Evolutionary conservation across 2,329 filamentous ascomycete species (phyloP), one percentile per base, ranked within the genome.

Genomic region (Alternaria panax): DNA sequence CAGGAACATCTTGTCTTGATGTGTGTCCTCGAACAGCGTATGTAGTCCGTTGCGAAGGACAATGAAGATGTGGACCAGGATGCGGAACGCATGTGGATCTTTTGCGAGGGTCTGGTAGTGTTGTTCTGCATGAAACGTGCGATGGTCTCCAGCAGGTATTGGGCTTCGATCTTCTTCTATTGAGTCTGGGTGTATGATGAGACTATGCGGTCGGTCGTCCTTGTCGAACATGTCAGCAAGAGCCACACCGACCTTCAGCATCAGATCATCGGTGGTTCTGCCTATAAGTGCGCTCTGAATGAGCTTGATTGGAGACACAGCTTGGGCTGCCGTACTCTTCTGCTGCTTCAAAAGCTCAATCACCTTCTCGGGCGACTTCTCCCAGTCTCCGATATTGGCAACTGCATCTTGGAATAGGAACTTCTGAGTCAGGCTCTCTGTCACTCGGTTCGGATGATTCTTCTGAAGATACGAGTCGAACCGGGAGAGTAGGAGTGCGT

Each of bases 401-500:
- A 89, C 80, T 16, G 87, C 86, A 68, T 92, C 88, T 67, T 90
- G 90, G 2, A 85, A 82, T 4, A 85, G 81, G 60, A 91, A 88
- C 3, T 85, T 84, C 34, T 87, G 85, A 6, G 84, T 82, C 47
- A 88, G 74, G n/a, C 79, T 79, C 27, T 86, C 81, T 22, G 85
- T 80, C 18, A 84, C 78, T 32, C 84, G 83, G 18, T 56, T 85
- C 7, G 63, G 81, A 67, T 85, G 84, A 63, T 84, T 81, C 22
- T 80, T 80, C 62, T 87, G 79, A 56, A 92, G 80, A 71, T 90
- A 96, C 3, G 82, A 81, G 67, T 94, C 91, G 74, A 96, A 94
- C 68, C 94, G 90, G 2, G 88, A 87, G 54, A 93, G 86, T 9
- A 97, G 80, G 5, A 94, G 82, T n/a, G 91, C 89, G 72, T 96